Base-by-base conservation (phyloP, 2,329 filamentous ascomycete genomes). In the Diplodia intermedia region DNA sequence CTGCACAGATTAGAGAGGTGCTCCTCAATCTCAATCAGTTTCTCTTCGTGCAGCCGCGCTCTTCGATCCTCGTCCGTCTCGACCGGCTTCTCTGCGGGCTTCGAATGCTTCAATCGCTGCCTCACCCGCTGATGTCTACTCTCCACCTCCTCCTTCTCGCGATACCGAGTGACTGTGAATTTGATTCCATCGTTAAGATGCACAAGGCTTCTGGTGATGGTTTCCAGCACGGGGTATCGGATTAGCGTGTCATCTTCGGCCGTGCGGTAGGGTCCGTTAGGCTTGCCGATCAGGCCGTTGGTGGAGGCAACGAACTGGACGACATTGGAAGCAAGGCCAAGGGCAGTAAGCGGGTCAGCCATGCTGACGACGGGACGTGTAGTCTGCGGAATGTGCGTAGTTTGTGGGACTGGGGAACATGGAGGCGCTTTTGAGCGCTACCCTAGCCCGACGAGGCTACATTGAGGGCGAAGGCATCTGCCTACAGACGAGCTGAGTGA, bases 401-500 rank as follows among this genome's bases (percentile, higher is more conserved):
- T 31, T 18, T 12, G 20, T 2, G 29, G 31, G 29, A 36, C 18
- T 23, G 31, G 36, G 31, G n/a, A 63, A 15, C 29, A 20, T 12
- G 26, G 60, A 50, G 60, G 60, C 60, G 47, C 60, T 63, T 63
- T 52, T 63, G 60, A 63, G 31, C 47, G 47, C 60, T 31, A 63
- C n/a, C 18, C n/a, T 7, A 52, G 31, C 43, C 43, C 36, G 12
- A n/a, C 26, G 15, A 52, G 60, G 60, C 60, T 63, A 31, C 43
- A 43, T 36, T 12, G 47, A 63, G n/a, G n/a, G 43, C 47, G 47
- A 50, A 7, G 43, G 23, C 47, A 14, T 52, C 47, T 63, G 47
- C 60, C 47, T 52, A 49, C 60, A 33, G 15, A 20, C n/a, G 31
- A 52, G 43, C 60, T 63, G 60, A 63, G 38, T 20, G 60, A 52